Base-by-base conservation (phyloP, 768 basidiomycete species). In the Mycena maculata region DNA sequence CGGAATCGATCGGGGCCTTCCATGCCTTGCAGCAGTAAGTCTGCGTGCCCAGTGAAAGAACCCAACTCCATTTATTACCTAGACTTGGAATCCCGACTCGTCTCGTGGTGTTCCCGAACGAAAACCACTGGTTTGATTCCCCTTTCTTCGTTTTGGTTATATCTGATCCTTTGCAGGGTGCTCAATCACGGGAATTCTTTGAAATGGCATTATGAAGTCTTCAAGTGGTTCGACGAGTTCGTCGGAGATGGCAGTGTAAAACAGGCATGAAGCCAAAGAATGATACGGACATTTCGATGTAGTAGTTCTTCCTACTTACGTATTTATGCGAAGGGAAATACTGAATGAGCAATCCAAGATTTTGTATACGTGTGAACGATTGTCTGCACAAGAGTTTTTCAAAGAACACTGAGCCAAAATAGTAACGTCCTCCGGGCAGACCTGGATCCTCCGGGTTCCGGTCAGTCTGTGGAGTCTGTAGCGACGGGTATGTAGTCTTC, bases 141-240 rank as follows among this genome's bases (percentile, higher is more conserved):
- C 2, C 30, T 4, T 22, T 36, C 30, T n/a, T 7, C n/a, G 28
- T 28, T 5, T 23, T 31, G 4, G 22, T 33, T 10, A 15, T 50
- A 3, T 15, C 41, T 60, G 45, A 54, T 30, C 3, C 23, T 55
- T 33, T 45, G 9, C 28, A 69, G 68, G 96, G 94, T 94, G 27
- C 72, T 93, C 67, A 86, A 92, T 60, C 91, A 90, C 65, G 90
- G 89, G 58, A 94, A 94, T 71, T 92, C 93, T 75, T 80, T 97
- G 76, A 95, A 95, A 76, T 99, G 97, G 97, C 94, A 98, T 79
- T 84, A 92, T 70, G 97, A 99, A 76, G 92, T 99, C 15, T 91
- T 99, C 80, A 85, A 87, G 65, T 99, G 95, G 95, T 91, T 98
- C 67, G 88, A 91, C 62, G 78, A 88, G 73, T 93, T 85, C 71